Percentiles rank a stretch among this genome's conserved stretches.
Evolutionary conservation across 2,329 filamentous ascomycete species (phyloP).

Genomic region (Xylariaceae sp.): DNA sequence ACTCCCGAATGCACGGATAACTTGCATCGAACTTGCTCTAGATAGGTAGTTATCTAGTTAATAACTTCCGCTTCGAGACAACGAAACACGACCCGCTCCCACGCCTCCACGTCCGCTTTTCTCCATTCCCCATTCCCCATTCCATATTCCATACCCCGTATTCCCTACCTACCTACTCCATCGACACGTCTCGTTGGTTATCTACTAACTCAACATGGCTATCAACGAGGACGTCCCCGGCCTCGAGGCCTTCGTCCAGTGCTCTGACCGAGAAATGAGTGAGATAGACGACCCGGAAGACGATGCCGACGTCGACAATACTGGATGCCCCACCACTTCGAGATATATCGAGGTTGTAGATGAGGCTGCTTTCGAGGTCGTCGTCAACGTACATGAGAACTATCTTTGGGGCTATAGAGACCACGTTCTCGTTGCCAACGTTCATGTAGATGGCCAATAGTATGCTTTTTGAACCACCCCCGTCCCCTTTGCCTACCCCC

Average conservation of each 20-base stretch:
- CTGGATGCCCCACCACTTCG: slow-evolving; percentile 9
- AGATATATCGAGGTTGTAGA: slow-evolving; percentile 32
- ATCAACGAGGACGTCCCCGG: slow-evolving; percentile 26
- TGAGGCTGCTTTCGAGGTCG: slow-evolving; percentile 25
- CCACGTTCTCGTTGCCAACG: slow-evolving; percentile 15
- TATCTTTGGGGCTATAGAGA: slow-evolving; percentile 28
- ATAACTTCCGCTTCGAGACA: too few relatives aligned
- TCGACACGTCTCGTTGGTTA: not conserved
- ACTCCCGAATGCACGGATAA: too few relatives aligned
- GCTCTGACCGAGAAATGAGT: slow-evolving; percentile 14
- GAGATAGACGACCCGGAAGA: slow-evolving; percentile 26
- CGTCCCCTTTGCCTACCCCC: too few relatives aligned
- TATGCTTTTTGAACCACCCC: slow-evolving; percentile 3
- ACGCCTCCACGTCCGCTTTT: too few relatives aligned
- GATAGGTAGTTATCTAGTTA: too few relatives aligned
- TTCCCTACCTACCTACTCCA: not conserved
- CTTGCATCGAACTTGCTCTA: too few relatives aligned
- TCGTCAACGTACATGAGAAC: slow-evolving; percentile 10
- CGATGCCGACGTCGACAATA: not conserved
- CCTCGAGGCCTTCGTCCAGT: slow-evolving; percentile 23
- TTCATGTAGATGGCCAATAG: slow-evolving; percentile 24
- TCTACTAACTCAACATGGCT: slow-evolving; percentile 19
- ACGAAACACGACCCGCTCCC: too few relatives aligned
- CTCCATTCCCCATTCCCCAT: too few relatives aligned
- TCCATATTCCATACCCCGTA: too few relatives aligned